A percentile compares a stretch with the other conserved stretches of the same genome.
Conservation (phyloP, 1,284 basidiomycete species). For the Prillingera fragicola region DNA sequence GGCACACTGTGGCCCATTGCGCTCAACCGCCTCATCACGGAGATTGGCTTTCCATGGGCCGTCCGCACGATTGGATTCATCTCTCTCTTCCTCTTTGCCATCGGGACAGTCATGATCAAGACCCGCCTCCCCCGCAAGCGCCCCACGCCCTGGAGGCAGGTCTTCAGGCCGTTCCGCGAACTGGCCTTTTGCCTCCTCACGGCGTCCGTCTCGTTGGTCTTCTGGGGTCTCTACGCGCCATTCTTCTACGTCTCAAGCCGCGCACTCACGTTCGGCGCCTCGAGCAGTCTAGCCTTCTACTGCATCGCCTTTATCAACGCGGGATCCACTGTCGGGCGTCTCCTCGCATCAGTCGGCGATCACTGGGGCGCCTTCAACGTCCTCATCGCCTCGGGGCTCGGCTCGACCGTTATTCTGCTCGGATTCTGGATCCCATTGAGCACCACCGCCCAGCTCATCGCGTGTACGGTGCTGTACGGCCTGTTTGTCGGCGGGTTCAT, state of each 20-base stretch:
- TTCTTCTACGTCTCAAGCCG: conserved; percentile 36
- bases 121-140: conserved; percentile 16
- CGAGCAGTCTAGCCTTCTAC: conserved; percentile 25
- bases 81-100: conserved; percentile 18
- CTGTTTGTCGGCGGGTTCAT: conserved; percentile 29
- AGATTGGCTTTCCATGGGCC: conserved; percentile 24
- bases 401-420: conserved; percentile 18
- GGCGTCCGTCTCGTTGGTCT: conserved; percentile 25
- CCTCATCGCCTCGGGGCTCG: conserved; percentile 24
- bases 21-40: conserved; percentile 27
- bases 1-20: conserved; percentile 44
- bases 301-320: conserved; percentile 35
- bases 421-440: conserved; percentile 24
- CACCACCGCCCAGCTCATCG: conserved; percentile 28
- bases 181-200: conserved; percentile 22
- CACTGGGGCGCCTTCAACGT: conserved; percentile 28
- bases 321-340: conserved; percentile 25
- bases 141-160: conserved; percentile 14
- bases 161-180: conserved; percentile 23
- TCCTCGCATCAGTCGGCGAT: conserved; percentile 12
- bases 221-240: conserved; percentile 32
- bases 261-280: conserved; percentile 29
- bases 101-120: conserved; percentile 16
- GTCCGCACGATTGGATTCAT: conserved; percentile 28
- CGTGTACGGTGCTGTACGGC: conserved; percentile 41